Conservation (phyloP, 441 rosid species). For the Rhodomyrtus psidioides region DNA sequence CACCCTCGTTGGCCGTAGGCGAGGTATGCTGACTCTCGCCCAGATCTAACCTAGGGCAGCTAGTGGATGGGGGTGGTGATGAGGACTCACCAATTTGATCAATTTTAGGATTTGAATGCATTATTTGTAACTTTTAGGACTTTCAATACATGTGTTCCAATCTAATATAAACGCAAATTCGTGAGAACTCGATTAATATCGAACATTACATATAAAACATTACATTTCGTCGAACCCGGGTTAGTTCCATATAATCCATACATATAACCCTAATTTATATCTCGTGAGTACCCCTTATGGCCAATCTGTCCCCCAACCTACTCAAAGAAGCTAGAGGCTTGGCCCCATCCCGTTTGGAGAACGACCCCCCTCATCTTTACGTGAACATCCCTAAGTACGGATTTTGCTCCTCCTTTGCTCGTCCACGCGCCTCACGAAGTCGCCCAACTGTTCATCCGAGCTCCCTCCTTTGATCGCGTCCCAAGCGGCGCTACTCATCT, state of each 20-base stretch:
- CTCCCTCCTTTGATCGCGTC: not conserved
- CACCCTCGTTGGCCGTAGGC: too few species aligned
- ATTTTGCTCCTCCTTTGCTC: not conserved
- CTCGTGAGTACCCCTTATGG: too few species aligned
- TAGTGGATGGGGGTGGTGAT: too few species aligned
- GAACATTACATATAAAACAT: not conserved
- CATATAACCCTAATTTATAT: not conserved
- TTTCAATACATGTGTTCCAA: too few species aligned
- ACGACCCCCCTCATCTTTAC: not conserved
- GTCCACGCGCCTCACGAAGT: conserved; percentile 6
- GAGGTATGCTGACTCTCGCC: too few species aligned
- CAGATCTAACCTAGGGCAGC: fast-evolving
- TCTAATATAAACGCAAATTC: too few species aligned
- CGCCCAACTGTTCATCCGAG: conserved; percentile 14
- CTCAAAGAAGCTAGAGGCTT: too few species aligned
- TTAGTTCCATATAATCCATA: not conserved
- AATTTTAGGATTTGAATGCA: too few species aligned
- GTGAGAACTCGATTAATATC: not conserved
- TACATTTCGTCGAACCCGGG: not conserved
- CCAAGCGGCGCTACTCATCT: conserved; percentile 6
- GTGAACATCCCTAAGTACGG: not conserved
- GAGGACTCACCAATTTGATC: too few species aligned
- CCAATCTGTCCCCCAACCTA: too few species aligned
- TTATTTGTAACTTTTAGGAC: too few species aligned
- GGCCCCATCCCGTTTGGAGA: too few species aligned